Base-by-base conservation (phyloP, 441 rosid genomes). In the Flueggea neowawraea region DNA sequence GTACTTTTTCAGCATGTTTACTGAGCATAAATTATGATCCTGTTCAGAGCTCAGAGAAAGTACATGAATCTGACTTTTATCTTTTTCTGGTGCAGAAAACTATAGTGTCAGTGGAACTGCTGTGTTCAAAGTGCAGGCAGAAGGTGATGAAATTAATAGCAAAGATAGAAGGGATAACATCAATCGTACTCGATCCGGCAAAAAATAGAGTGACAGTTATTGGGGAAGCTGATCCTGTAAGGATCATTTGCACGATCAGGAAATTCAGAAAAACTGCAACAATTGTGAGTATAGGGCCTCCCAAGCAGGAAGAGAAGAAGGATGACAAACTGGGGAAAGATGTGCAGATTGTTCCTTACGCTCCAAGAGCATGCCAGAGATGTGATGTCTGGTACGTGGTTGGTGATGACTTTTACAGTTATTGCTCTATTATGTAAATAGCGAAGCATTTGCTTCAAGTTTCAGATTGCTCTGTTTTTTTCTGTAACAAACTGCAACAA, bases 151-250 rank as follows among this genome's bases (percentile, higher is more conserved):
- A 72, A 72, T 73, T 71, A 33, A 70, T 83, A 58, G 80, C 91
- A 22, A 45, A 55, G 10, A 12, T 83, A 12, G 91, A 80, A 70
- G 87, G 89, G 60, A 77, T 83, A 64, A 75, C 82, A 13, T 83
- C 84, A 10, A 73, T 80, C 16, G 80, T 74, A 49, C 83, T 79
- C 3, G 87, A 83, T 72, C 73, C 80, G 0, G 57, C 85, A 4
- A 83, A 83, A 76, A 62, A 70, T 31, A 81, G 80, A 0, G 91
- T 74, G 55, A 79, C 85, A 0, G 81, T 86, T 28, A 71, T 74
- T 1, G 89, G 87, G 10, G 89, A 78, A 54, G 91, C 89, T 58
- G 89, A 83, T 75, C 89, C 91, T 0, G 74, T 78, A 62, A 73
- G 62, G 77, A 76, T 83, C 84, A 78, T 81, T 36, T 64, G 70